phyloP scores from a whole-genome alignment of 768 basidiomycete genomes.

The Hypholoma sublateritium region DNA sequence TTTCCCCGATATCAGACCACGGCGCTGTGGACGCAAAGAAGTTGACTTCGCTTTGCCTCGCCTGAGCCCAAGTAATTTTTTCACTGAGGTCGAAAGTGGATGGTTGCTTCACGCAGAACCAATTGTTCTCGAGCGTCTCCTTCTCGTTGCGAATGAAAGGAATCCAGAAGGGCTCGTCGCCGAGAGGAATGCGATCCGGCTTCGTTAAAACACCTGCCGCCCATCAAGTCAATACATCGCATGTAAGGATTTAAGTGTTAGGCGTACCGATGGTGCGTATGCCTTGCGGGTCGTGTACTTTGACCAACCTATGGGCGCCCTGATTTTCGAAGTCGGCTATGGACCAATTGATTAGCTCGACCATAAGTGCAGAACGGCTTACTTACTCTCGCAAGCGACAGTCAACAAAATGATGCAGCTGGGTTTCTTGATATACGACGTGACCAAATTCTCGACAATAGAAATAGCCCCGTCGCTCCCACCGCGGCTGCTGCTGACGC shows the following conservation, averaged over 20 bases:
- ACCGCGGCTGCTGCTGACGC: slow-evolving; percentile 41
- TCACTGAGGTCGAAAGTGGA: slow-evolving; percentile 48
- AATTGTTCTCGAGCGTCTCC: slow-evolving; percentile 50
- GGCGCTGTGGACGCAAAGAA: slow-evolving; percentile 55
- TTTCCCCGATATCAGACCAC: slow-evolving; percentile 53
- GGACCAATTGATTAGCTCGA: not conserved
- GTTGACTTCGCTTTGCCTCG: slow-evolving; percentile 52
- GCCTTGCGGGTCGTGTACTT: slow-evolving; percentile 58
- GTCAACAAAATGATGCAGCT: slow-evolving; percentile 64
- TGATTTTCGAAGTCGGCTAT: slow-evolving; percentile 85
- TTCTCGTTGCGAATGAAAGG: slow-evolving; percentile 54
- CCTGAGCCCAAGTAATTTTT: slow-evolving; percentile 60
- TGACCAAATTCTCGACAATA: slow-evolving; percentile 60
- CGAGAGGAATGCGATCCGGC: slow-evolving; percentile 34
- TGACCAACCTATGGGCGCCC: slow-evolving; percentile 65
- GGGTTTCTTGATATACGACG: slow-evolving; percentile 56
- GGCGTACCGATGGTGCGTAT: slow-evolving; percentile 67
- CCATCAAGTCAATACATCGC: not conserved
- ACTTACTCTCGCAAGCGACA: slow-evolving; percentile 17
- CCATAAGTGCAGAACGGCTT: not conserved
- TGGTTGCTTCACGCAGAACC: slow-evolving; percentile 61
- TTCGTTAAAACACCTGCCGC: slow-evolving; percentile 71
- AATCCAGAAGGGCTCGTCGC: slow-evolving; percentile 58
- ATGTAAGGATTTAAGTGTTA: not conserved
- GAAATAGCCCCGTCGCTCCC: slow-evolving; percentile 55